A percentile compares a stretch with the other conserved stretches of the same genome.
These are phyloP conservation scores for Boletus sp. DNA, from an alignment of 768 basidiomycete genomes.

Conservation along the genomic window DNA sequence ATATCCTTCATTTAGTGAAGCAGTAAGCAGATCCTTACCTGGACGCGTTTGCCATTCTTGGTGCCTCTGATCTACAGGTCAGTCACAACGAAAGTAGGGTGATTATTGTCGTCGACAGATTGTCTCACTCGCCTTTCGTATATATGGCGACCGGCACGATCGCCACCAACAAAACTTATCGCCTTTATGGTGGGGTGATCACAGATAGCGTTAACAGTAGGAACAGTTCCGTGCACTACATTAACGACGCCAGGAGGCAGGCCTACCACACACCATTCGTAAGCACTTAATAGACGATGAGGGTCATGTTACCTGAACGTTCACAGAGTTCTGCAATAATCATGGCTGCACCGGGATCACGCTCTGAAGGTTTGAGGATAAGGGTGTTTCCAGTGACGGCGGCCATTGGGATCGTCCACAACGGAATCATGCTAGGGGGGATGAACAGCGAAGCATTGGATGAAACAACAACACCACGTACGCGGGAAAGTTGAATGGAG, in stretches of 20 bases:
- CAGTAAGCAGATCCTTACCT: constrained; percentile 40
- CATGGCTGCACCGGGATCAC: constrained; percentile 96
- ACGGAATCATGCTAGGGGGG: constrained; percentile 78
- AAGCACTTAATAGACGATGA: neutral
- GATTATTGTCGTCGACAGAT: neutral
- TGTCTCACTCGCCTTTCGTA: constrained; percentile 63
- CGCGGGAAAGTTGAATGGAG: constrained; percentile 92
- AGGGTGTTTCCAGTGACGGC: constrained; percentile 90
- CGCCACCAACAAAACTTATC: constrained; percentile 95
- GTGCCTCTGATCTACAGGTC: constrained; percentile 56
- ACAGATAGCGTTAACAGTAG: constrained; percentile 92
- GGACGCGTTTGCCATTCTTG: constrained; percentile 84
- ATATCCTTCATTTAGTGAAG: neutral
- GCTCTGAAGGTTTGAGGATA: constrained; percentile 92
- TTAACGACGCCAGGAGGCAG: constrained; percentile 88
- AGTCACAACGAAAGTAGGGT: neutral
- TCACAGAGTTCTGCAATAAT: constrained; percentile 95
- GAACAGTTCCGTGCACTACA: constrained; percentile 85
- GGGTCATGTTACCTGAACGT: constrained; percentile 55
- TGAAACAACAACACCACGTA: constrained; percentile 34
- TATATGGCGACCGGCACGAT: constrained; percentile 91
- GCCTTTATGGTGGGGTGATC: constrained; percentile 90
- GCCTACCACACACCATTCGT: constrained; percentile 38
- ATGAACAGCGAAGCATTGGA: neutral
- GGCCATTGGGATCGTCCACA: constrained; percentile 94